Base-by-base conservation (phyloP, 441 rosid genomes). In the Euphorbia neoarborescens region DNA sequence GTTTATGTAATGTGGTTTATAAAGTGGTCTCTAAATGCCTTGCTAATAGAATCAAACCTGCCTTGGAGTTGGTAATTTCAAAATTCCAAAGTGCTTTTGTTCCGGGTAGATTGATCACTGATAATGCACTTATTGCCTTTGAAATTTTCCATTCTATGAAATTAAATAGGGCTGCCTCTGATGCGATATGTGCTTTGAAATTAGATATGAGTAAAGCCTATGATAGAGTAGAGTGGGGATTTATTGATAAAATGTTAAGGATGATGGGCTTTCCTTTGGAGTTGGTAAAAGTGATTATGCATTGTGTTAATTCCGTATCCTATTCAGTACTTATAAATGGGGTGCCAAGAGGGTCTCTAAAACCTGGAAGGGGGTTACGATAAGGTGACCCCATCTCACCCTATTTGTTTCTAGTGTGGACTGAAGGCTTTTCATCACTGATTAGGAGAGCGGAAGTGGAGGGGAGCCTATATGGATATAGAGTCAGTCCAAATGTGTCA, bases 191-290 rank as follows among this genome's bases (percentile, higher is more conserved):
- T 32, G 34, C 4, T 4, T 2, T 32, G 4, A 32, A 32, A 32
- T 24, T 61, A 32, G 65, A 61, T 4, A 61, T 61, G 65, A 61
- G 42, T 61, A 61, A 61, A 32, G 65, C 65, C 15, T 61, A 61
- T 61, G 65, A 61, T 61, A 61, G 65, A 19, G 65, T 61, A 14
- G 42, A 61, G 19, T 61, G 42, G 24, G 1, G 0, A 1, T 61
- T 32, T 32, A 3, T 61, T 2, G 65, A 13, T 19, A 17, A 17
- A 2, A n/a, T 61, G 17, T 1, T 61, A 1, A 19, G 5, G 22
- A 7, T 19, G 5, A 53, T 53, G 58, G 25, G 20, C 1, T 53
- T 53, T 22, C 58, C 65, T 1, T 0, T 0, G 5, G 2, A 17
- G 0, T 61, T 11, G 1, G 2, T 61, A 0, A 1, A 13, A 0